Evolutionary conservation across 2,329 filamentous ascomycete species (phyloP), one percentile per base, ranked within the genome.

Genomic region (Pleurostoma richardsiae): DNA sequence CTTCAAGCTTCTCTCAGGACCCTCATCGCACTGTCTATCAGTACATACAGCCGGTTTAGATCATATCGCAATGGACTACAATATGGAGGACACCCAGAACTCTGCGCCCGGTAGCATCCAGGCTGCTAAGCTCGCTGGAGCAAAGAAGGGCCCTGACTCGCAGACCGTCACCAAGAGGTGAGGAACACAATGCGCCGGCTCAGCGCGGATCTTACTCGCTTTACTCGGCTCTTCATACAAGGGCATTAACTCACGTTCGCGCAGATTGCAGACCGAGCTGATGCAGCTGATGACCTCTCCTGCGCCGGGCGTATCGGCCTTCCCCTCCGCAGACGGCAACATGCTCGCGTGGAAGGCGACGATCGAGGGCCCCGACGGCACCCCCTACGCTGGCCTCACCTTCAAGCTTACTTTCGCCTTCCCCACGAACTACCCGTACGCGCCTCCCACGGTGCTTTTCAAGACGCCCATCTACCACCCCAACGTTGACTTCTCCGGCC

Each of bases 401-500:
- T 86, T 99, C 72, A 97, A 96, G 75, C 87, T 99, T 56, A 86
- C 84, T 56, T 92, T 99, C 65, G 78, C 83, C 42, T 99, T 97
- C 70, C 90, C 92, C 6, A 75, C 80, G 58, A 96, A 92, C 72
- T 99, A 99, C 65, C 94, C 94, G 7, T 96, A 96, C 67, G 81
- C 85, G 2, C 82, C 94, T 27, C 94, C 94, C 1, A 90, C 86
- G 3, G 94, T 99, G 19, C 79, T 96, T 49, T 99, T 96, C 83
- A 95, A 91, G 75, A 99, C 95, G 5, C 94, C 94, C 36, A 96
- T 99, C 70, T 99, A 97, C 76, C 94, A 99, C 69, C 94, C 94
- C 45, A 99, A 99, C 60, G 89, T 99, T 58, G 94, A 99, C 72
- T 96, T 99, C 73, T 91, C 88, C 4, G 94, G 94, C 39, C 82